A percentile compares a stretch with the other conserved stretches of the same genome.
Evolutionary conservation across 208 protist species (phyloP).

Genomic region (Trypanosoma grayi): DNA sequence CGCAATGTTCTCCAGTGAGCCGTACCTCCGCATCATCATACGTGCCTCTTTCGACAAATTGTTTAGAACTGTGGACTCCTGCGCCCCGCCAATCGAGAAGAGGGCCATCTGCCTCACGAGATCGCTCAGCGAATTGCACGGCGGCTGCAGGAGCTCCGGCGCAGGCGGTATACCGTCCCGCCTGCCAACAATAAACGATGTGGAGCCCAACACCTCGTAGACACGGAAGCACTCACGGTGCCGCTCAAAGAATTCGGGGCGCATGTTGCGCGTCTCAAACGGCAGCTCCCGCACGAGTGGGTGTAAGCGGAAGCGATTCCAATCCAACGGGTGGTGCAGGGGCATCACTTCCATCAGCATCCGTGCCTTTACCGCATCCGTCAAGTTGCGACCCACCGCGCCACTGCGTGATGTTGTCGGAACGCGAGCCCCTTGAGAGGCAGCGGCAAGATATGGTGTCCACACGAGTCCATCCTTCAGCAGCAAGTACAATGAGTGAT

Average conservation of each 20-base stretch:
- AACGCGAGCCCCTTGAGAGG: constrained; percentile 18
- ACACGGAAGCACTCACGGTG: constrained; percentile 24
- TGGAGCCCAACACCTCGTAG: constrained; percentile 22
- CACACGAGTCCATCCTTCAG: constrained; percentile 38
- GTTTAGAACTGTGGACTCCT: constrained; percentile 43
- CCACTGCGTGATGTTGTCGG: background rate
- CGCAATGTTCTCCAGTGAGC: constrained; percentile 44
- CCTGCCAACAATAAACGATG: constrained; percentile 36
- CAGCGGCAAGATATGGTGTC: constrained; percentile 46
- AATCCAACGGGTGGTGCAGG: constrained; percentile 24
- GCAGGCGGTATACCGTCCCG: constrained; percentile 24
- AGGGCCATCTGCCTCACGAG: constrained; percentile 75
- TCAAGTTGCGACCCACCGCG: background rate
- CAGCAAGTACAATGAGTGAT: constrained; percentile 72
- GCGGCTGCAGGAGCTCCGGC: constrained; percentile 36
- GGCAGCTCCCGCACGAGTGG: constrained; percentile 19
- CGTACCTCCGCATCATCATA: constrained; percentile 38
- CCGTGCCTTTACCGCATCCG: constrained; percentile 24
- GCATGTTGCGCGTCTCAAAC: constrained; percentile 30
- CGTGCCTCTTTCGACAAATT: constrained; percentile 44
- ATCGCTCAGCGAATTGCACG: constrained; percentile 31
- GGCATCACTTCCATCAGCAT: constrained; percentile 42
- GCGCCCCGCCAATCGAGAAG: constrained; percentile 37
- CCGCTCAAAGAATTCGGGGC: constrained; percentile 32
- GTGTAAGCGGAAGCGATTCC: constrained; percentile 13